Conservation (phyloP, 768 basidiomycete species). For the Lyophyllum decastes region DNA sequence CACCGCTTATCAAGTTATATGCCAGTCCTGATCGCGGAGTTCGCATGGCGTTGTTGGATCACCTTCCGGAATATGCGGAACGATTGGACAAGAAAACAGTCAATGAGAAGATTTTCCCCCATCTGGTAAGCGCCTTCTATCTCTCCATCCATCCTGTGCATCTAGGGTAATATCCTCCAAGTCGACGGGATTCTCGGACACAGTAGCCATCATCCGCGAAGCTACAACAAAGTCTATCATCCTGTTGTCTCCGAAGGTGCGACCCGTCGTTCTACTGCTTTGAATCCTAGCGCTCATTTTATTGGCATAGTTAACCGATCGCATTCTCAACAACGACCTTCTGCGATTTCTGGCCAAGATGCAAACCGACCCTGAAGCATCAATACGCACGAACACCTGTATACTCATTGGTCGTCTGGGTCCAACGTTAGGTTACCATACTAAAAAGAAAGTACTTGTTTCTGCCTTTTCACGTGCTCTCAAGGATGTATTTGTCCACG, state of each 20-base stretch:
- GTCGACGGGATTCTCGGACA: constrained; percentile 97
- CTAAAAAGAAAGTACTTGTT: constrained; percentile 94
- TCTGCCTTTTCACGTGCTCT: constrained; percentile 90
- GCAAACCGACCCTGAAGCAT: constrained; percentile 90
- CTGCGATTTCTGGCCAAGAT: constrained; percentile 90
- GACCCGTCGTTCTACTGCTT: background rate
- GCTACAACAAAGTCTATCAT: constrained; percentile 90
- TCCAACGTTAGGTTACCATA: constrained; percentile 80
- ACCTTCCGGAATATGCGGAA: constrained; percentile 80
- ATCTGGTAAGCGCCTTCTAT: constrained; percentile 60
- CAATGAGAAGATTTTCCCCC: constrained; percentile 88
- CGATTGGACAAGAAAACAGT: constrained; percentile 86
- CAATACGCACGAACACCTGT: constrained; percentile 96
- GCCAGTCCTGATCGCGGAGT: constrained; percentile 91
- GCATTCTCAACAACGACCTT: constrained; percentile 95
- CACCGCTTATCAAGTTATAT: constrained; percentile 82
- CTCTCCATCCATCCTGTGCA: background rate
- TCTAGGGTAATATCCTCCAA: constrained; percentile 28
- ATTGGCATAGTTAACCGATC: constrained; percentile 71
- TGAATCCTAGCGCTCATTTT: background rate
- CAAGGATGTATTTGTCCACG: constrained; percentile 91
- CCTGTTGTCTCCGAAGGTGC: constrained; percentile 81
- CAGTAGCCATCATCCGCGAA: constrained; percentile 91
- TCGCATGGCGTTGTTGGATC: constrained; percentile 91
- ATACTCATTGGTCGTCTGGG: constrained; percentile 93